phyloP scores from a whole-genome alignment of 257 asterid species.

The Penstemon davidsonii region DNA sequence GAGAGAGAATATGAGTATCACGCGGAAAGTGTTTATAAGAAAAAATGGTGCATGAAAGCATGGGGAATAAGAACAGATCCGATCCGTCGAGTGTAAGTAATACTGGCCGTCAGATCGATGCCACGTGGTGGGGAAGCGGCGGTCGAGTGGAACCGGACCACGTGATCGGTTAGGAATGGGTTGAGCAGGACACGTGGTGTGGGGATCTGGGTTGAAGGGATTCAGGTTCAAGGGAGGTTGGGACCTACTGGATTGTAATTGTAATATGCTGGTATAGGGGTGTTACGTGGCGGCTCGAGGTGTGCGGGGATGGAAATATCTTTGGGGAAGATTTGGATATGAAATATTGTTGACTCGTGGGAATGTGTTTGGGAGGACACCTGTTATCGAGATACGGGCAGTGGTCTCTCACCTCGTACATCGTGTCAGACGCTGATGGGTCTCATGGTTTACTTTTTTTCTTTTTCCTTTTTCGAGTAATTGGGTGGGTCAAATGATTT shows the following conservation, averaged over 20 bases:
- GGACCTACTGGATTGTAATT: conserved; percentile 11
- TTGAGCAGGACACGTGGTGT: conserved; percentile 25
- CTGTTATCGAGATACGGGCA: conserved; percentile 23
- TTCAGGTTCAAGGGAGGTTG: background rate
- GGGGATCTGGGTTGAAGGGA: background rate
- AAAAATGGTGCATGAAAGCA: conserved; percentile 22
- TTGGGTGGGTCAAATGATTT: background rate
- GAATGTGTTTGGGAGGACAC: conserved; percentile 27
- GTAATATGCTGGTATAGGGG: background rate
- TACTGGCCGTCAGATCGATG: conserved; percentile 24
- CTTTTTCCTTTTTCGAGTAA: background rate
- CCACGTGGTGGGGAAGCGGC: conserved; percentile 41
- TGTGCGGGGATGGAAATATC: conserved; percentile 17
- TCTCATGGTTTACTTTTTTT: background rate
- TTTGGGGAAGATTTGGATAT: conserved; percentile 33
- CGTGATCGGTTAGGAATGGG: conserved; percentile 34
- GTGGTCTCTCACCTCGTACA: conserved; percentile 18
- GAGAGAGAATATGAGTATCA: background rate
- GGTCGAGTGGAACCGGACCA: conserved; percentile 31
- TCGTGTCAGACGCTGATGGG: conserved; percentile 32
- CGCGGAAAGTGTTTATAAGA: too few species aligned
- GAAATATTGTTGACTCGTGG: conserved; percentile 27
- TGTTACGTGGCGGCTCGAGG: conserved; percentile 42
- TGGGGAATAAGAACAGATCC: background rate
- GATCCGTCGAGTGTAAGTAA: background rate